Evolutionary conservation across 257 asterid genomes (phyloP).

Genomic region (Mitragyna speciosa): DNA sequence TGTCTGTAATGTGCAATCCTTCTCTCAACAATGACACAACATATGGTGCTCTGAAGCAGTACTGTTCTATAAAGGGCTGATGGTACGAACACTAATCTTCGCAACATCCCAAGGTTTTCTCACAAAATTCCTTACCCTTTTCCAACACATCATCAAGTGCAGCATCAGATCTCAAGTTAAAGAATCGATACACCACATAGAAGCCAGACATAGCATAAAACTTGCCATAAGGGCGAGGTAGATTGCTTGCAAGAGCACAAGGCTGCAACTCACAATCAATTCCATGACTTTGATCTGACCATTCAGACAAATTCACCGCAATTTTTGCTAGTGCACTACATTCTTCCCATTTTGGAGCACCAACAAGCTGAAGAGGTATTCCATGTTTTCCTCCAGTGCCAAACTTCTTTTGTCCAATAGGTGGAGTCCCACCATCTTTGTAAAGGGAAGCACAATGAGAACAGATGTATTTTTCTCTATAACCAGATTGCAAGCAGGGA

Average conservation of each 20-base stretch:
- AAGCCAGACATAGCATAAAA: slow-evolving; percentile 96
- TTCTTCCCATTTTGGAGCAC: slow-evolving; percentile 89
- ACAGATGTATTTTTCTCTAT: slow-evolving; percentile 64
- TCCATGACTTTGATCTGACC: slow-evolving; percentile 64
- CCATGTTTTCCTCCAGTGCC: slow-evolving; percentile 50
- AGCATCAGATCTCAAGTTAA: slow-evolving; percentile 65
- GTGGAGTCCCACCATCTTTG: slow-evolving; percentile 50
- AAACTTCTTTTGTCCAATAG: slow-evolving; percentile 41
- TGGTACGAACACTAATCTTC: slow-evolving; percentile 71
- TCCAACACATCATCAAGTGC: slow-evolving; percentile 67
- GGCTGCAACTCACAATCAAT: slow-evolving; percentile 80
- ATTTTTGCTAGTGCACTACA: slow-evolving; percentile 74
- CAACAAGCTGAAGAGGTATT: slow-evolving; percentile 58
- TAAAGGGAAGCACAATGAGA: slow-evolving; percentile 57
- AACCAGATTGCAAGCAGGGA: slow-evolving; percentile 91
- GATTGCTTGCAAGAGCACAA: slow-evolving; percentile 70
- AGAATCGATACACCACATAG: slow-evolving; percentile 77
- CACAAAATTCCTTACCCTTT: slow-evolving; percentile 78
- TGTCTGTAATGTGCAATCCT: slow-evolving; percentile 85
- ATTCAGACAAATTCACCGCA: slow-evolving; percentile 78
- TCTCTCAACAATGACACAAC: slow-evolving; percentile 75
- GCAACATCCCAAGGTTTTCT: slow-evolving; percentile 74
- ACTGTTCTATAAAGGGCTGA: slow-evolving; percentile 95
- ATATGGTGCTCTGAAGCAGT: slow-evolving; percentile 95
- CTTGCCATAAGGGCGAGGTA: slow-evolving; percentile 79